Percentiles rank a stretch among this genome's conserved stretches.
Evolutionary conservation across 2,329 filamentous ascomycete species (phyloP).

Genomic region (Aspergillus oerlinghausenensis): DNA sequence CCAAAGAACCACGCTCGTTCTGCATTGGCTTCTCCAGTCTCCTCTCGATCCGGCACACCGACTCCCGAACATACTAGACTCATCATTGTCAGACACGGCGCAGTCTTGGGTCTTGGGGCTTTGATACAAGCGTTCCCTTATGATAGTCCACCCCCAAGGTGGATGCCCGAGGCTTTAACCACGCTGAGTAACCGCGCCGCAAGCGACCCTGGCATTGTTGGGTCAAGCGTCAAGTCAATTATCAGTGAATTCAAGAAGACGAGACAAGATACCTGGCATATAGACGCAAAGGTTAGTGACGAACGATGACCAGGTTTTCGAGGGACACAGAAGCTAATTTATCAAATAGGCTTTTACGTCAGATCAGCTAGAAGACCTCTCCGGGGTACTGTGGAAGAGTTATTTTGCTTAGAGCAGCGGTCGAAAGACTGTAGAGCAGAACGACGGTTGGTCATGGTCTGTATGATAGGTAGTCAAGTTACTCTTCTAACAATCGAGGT

Average conservation of each 20-base stretch:
- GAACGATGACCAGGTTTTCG: not conserved
- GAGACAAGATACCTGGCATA: conserved; percentile 95
- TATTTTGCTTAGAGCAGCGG: conserved; percentile 71
- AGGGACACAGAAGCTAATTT: not conserved
- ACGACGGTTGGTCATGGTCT: not conserved
- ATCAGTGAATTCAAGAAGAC: conserved; percentile 99
- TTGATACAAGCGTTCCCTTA: conserved; percentile 96
- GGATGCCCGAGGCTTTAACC: conserved; percentile 91
- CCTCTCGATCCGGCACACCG: conserved; percentile 45
- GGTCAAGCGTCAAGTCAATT: conserved; percentile 90
- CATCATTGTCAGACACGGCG: conserved; percentile 78
- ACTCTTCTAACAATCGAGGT: not conserved
- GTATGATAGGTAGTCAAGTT: not conserved
- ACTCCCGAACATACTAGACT: conserved; percentile 62
- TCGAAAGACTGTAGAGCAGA: not conserved
- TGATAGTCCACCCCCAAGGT: conserved; percentile 80
- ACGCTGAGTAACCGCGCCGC: conserved; percentile 80
- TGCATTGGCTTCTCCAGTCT: conserved; percentile 38
- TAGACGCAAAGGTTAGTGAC: conserved; percentile 84
- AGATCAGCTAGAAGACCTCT: conserved; percentile 90
- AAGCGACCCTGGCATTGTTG: conserved; percentile 84
- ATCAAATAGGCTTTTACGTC: conserved; percentile 66
- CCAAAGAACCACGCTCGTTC: conserved; percentile 31
- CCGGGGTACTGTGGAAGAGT: conserved; percentile 98
- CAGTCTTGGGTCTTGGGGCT: conserved; percentile 84